Evolutionary conservation across 495 filamentous ascomycete genomes (phyloP).

Genomic region (Daldinia decipiens): DNA sequence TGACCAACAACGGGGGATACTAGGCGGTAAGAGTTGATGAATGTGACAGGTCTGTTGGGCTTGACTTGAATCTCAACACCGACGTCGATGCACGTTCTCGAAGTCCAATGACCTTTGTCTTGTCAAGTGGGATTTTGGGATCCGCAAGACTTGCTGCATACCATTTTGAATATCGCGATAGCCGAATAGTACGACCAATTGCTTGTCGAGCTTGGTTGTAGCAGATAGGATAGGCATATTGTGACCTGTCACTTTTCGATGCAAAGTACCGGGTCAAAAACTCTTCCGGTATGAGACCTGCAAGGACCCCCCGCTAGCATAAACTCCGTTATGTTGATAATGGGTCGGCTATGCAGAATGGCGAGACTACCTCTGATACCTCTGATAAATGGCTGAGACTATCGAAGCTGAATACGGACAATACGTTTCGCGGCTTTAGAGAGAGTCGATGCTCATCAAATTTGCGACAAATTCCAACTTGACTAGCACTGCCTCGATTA

Average conservation of each 20-base stretch:
- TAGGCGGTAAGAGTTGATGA: constrained; percentile 31
- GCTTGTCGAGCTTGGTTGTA: constrained; percentile 32
- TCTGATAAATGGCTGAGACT: constrained; percentile 25
- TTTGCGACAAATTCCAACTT: constrained; percentile 14
- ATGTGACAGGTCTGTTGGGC: constrained; percentile 35
- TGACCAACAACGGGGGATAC: constrained; percentile 25
- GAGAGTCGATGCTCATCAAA: constrained; percentile 22
- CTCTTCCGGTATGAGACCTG: constrained; percentile 43
- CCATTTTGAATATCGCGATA: constrained; percentile 45
- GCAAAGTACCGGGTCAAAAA: constrained; percentile 43
- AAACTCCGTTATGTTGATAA: constrained; percentile 46
- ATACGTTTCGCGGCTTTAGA: constrained; percentile 32
- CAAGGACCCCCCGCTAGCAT: constrained; percentile 46
- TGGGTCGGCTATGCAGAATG: constrained; percentile 40
- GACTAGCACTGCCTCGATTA: constrained; percentile 10
- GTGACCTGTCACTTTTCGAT: constrained; percentile 45
- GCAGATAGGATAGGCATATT: constrained; percentile 31
- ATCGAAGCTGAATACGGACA: constrained; percentile 23
- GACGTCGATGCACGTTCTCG: constrained; percentile 39
- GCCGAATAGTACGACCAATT: constrained; percentile 43
- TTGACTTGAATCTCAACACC: constrained; percentile 21
- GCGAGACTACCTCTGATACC: constrained; percentile 40
- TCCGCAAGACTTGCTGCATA: constrained; percentile 38
- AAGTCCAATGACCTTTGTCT: constrained; percentile 38
- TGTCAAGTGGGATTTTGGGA: constrained; percentile 27